phyloP scores from a whole-genome alignment of 2,329 filamentous ascomycete species.

The Didymella pomorum region DNA sequence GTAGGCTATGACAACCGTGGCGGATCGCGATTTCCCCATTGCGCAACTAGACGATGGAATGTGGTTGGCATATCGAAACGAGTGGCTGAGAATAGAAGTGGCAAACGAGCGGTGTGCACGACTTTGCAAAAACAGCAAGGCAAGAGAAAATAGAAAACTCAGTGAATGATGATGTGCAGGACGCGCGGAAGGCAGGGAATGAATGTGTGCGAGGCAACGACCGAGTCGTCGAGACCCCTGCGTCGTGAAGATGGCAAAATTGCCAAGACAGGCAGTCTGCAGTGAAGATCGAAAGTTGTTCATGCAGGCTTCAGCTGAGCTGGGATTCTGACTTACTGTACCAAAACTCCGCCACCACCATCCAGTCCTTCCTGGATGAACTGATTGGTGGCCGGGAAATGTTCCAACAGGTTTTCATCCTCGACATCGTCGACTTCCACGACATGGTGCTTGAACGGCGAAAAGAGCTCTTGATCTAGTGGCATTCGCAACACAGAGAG shows the following conservation, averaged over 20 bases:
- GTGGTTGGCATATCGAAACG: slow-evolving; percentile 46
- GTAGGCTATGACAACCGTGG: slow-evolving; percentile 83
- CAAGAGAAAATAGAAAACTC: slow-evolving; percentile 21
- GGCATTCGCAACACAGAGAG: slow-evolving; percentile 79
- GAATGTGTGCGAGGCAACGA: slow-evolving; percentile 11
- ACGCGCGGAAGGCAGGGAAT: slow-evolving; percentile 33
- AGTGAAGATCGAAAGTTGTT: slow-evolving; percentile 41
- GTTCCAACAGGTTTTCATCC: slow-evolving; percentile 83
- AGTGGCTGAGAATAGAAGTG: slow-evolving; percentile 42
- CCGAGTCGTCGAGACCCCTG: slow-evolving; percentile 22
- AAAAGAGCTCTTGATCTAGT: slow-evolving; percentile 63
- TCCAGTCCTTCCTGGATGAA: slow-evolving; percentile 84
- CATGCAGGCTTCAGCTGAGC: slow-evolving; percentile 47
- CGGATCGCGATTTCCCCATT: slow-evolving; percentile 94
- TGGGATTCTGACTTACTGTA: slow-evolving; percentile 70
- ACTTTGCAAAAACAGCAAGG: slow-evolving; percentile 30
- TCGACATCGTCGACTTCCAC: slow-evolving; percentile 92
- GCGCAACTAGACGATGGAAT: slow-evolving; percentile 66
- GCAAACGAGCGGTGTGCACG: slow-evolving; percentile 49
- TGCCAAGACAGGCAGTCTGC: slow-evolving; percentile 42
- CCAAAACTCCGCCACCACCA: slow-evolving; percentile 67
- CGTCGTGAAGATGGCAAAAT: slow-evolving; percentile 44
- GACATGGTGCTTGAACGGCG: slow-evolving; percentile 73
- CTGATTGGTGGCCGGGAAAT: slow-evolving; percentile 77
- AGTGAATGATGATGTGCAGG: slow-evolving; percentile 26